phyloP scores from a whole-genome alignment of 1,284 basidiomycete genomes.

The Kwoniella shivajii region DNA sequence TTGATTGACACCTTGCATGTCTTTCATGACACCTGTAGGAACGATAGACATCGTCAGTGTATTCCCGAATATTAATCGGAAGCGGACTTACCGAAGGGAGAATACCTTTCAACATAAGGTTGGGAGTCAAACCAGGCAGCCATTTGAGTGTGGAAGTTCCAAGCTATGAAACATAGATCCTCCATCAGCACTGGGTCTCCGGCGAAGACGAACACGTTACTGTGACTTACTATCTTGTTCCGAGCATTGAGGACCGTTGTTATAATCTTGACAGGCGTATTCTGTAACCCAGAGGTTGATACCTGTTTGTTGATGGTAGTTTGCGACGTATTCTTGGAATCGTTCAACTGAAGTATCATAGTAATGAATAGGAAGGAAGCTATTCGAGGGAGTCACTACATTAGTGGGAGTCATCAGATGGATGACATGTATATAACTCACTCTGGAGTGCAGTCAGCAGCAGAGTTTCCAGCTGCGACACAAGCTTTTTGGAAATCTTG shows the following conservation, averaged over 20 bases:
- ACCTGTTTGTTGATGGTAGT: constrained; percentile 44
- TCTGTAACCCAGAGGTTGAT: constrained; percentile 52
- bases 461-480: constrained; percentile 19
- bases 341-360: constrained; percentile 40
- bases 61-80: too few species aligned
- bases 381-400: constrained; percentile 8
- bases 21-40: constrained; percentile 64
- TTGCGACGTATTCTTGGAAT: constrained; percentile 51
- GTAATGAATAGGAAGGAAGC: constrained; percentile 52
- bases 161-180: constrained; percentile 33
- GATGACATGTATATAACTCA: constrained; percentile 14
- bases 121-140: constrained; percentile 63
- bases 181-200: too few species aligned
- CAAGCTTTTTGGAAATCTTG: constrained; percentile 62
- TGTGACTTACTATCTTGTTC: constrained; percentile 54
- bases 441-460: constrained; percentile 40
- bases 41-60: too few species aligned
- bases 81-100: constrained; percentile 66
- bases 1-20: constrained; percentile 69
- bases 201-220: neutral
- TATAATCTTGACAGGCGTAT: constrained; percentile 63
- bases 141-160: constrained; percentile 62
- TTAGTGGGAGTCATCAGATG: neutral
- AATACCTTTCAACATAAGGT: constrained; percentile 63
- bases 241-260: constrained; percentile 62